These are phyloP conservation scores for Ophiocordyceps camponoti-floridani DNA, from an alignment of 2,329 filamentous ascomycete genomes.

Conservation along the genomic window DNA sequence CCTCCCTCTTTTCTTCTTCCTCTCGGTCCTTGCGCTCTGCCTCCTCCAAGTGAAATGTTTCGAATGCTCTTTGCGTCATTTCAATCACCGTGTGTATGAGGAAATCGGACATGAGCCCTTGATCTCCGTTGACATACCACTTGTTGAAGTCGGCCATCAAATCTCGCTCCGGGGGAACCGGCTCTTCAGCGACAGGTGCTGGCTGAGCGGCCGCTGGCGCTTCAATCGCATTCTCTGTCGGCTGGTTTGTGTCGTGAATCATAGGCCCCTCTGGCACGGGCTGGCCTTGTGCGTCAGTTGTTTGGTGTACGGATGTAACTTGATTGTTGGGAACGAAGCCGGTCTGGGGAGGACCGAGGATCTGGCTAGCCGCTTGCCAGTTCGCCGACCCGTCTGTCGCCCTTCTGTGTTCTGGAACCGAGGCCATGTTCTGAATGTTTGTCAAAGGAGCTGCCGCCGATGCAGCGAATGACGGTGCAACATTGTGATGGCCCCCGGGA, in stretches of 20 bases:
- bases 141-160: conserved; percentile 28
- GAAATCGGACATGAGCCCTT: conserved; percentile 33
- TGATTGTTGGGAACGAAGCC: too few relatives aligned
- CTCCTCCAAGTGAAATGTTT: conserved; percentile 20
- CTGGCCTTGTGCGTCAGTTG: neutral
- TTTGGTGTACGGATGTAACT: too few relatives aligned
- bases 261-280: neutral
- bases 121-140: conserved; percentile 37
- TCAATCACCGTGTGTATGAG: conserved; percentile 25
- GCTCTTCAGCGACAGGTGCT: neutral
- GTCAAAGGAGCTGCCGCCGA: too few relatives aligned
- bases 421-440: too few relatives aligned
- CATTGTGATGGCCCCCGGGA: neutral
- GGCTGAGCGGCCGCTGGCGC: neutral
- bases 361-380: too few relatives aligned
- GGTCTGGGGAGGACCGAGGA: too few relatives aligned
- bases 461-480: neutral
- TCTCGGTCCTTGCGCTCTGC: conserved; percentile 23
- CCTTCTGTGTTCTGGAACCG: too few relatives aligned
- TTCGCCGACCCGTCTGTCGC: too few relatives aligned
- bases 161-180: conserved; percentile 14
- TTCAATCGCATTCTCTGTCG: neutral
- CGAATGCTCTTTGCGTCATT: conserved; percentile 23
- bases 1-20: conserved; percentile 27
- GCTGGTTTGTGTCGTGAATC: neutral